Evolutionary conservation across 78 protist genomes (phyloP).

Genomic region (Acrasis kona): DNA sequence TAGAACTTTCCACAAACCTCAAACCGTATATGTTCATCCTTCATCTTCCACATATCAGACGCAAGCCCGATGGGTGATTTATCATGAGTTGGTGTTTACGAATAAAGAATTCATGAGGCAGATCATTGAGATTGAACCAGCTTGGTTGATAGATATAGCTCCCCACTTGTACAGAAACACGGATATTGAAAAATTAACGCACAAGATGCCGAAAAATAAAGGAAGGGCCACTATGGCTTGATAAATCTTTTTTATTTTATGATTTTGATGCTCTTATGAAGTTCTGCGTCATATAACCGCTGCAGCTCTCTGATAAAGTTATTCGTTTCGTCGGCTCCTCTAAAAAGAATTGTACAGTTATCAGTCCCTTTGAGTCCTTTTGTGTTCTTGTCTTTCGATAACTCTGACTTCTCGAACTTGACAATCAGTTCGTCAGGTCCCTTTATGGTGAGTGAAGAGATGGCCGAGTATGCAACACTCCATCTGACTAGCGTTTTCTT

Average conservation of each 20-base stretch:
- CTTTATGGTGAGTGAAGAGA: too few relatives aligned
- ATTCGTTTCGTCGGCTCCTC: too few relatives aligned
- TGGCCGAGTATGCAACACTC: too few relatives aligned
- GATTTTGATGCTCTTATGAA: too few relatives aligned
- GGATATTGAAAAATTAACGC: slow-evolving; percentile 30
- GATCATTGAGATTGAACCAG: slow-evolving; percentile 77
- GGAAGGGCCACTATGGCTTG: not conserved
- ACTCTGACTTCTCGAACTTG: too few relatives aligned
- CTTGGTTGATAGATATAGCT: slow-evolving; percentile 94
- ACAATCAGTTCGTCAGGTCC: too few relatives aligned
- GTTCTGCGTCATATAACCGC: too few relatives aligned
- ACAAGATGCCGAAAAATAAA: slow-evolving; percentile 52
- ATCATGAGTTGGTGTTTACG: slow-evolving; percentile 83
- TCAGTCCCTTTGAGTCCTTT: too few relatives aligned
- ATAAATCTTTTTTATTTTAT: not conserved
- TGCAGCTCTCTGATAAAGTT: too few relatives aligned
- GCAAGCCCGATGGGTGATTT: slow-evolving; percentile 76
- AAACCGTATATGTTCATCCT: slow-evolving; percentile 65
- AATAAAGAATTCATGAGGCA: slow-evolving; percentile 82
- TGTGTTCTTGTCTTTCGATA: too few relatives aligned
- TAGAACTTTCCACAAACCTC: not conserved
- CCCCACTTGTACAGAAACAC: slow-evolving; percentile 85
- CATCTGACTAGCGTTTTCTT: too few relatives aligned
- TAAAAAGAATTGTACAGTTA: too few relatives aligned
- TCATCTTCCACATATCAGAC: slow-evolving; percentile 35